phyloP scores from a whole-genome alignment of 805 yeast species.

The Kodamaea hsintzibuensis region DNA sequence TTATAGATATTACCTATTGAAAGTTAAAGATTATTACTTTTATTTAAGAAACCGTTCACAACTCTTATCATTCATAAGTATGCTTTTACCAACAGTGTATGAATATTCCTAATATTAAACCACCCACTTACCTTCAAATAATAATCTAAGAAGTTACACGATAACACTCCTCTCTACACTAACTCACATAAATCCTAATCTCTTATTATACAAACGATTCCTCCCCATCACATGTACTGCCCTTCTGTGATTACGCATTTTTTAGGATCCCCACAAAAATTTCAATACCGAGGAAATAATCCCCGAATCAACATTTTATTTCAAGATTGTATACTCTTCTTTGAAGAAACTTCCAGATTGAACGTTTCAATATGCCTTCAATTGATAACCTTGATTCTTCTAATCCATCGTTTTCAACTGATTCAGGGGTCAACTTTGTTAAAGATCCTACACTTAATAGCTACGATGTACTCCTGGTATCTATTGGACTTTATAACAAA shows the following conservation, averaged over 20 bases:
- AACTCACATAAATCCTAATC: neutral
- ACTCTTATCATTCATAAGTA: no score
- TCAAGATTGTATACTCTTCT: neutral
- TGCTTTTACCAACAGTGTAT: no score
- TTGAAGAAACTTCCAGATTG: neutral
- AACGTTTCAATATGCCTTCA: constrained; percentile 17
- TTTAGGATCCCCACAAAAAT: neutral
- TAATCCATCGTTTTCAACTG: constrained; percentile 22
- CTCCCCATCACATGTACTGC: neutral
- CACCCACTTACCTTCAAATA: no score
- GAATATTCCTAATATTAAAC: no score
- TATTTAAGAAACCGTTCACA: no score
- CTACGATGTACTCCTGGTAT: constrained; percentile 31
- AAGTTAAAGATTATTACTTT: no score
- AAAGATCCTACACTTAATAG: constrained; percentile 28
- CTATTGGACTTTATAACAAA: constrained; percentile 33
- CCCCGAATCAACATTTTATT: neutral
- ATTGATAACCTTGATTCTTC: constrained; percentile 6
- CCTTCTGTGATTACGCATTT: neutral
- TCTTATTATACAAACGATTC: no score
- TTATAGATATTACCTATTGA: no score
- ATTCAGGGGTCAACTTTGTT: constrained; percentile 32
- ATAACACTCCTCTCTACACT: no score
- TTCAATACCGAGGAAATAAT: neutral
- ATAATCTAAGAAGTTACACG: no score